These are phyloP conservation scores for Tribonema minus DNA, from an alignment of 108 stramenopile genomes.

Conservation along the genomic window DNA sequence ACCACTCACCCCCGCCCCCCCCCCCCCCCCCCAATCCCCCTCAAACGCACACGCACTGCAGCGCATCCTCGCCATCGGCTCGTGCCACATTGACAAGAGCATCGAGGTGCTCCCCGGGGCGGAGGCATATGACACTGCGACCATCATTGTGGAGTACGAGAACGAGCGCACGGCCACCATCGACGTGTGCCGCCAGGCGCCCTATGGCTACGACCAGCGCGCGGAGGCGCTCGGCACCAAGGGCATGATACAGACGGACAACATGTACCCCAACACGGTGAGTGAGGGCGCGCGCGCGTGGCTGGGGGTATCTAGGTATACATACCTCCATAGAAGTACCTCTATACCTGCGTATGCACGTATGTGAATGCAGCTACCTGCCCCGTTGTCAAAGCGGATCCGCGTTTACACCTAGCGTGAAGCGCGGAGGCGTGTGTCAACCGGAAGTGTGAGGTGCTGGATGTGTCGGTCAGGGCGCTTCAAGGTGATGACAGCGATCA, in stretches of 20 bases:
- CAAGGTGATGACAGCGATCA: too few species aligned
- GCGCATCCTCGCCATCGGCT: slow-evolving; percentile 40
- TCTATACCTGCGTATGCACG: too few species aligned
- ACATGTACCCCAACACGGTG: slow-evolving; percentile 63
- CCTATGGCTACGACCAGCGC: slow-evolving; percentile 87
- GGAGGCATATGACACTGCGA: slow-evolving; percentile 86
- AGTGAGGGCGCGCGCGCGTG: too few species aligned
- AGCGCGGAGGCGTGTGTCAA: too few species aligned
- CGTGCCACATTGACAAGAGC: slow-evolving; percentile 84
- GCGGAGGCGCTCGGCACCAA: slow-evolving; percentile 88
- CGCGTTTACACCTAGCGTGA: too few species aligned
- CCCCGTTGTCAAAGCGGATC: too few species aligned
- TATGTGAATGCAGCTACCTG: too few species aligned
- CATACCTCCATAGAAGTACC: too few species aligned
- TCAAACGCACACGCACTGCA: neutral
- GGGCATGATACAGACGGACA: slow-evolving; percentile 93
- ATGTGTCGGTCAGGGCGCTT: too few species aligned
- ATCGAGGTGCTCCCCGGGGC: slow-evolving; percentile 74
- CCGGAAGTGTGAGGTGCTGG: too few species aligned
- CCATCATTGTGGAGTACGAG: slow-evolving; percentile 81
- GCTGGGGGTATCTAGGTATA: too few species aligned
- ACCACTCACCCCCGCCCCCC: neutral
- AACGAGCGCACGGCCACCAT: slow-evolving; percentile 80
- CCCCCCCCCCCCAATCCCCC: neutral
- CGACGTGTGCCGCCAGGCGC: slow-evolving; percentile 90